Base-by-base conservation (phyloP, 2,329 filamentous ascomycete genomes). In the Trichoderma harzianum region DNA sequence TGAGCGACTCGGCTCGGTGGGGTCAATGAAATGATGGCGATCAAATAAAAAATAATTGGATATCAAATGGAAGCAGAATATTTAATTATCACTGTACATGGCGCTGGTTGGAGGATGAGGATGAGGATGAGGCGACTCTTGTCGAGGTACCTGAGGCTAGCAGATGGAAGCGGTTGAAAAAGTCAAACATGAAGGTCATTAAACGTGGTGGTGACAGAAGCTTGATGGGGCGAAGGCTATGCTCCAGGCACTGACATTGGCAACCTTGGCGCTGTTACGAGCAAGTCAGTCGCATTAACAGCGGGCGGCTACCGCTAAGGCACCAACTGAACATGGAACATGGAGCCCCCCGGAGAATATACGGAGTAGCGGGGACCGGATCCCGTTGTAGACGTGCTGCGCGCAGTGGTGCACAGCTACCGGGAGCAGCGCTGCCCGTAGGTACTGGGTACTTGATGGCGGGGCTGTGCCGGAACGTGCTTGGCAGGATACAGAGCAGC, bases 1-100 rank as follows among this genome's bases (percentile, higher is more conserved):
- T 32, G 61, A 57, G 51, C 60, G 53, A 63, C 51, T 32, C 61
- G 62, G 69, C 75, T 78, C 74, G 58, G 61, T 60, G 65, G 65
- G 60, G 32, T 66, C 30, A 47, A n/a, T 28, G 47, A 43, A 39
- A 66, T 67, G 68, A 53, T 62, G 30, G 47, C 47, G 32, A 21
- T 43, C 39, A 53, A 32, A 53, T n/a, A 26, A 47, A 34, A 7
- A 24, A 53, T 24, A 53, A 53, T 24, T 24, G 34, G 21, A 51
- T 26, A 32, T n/a, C 28, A 21, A 51, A n/a, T n/a, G 39, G 16
- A 39, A 61, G 39, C 24, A 28, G 11, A n/a, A 12, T 2, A 26
- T 16, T 53, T 24, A 28, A 53, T 69, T 61, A 69, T 51, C 30
- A 11, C 24, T 28, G 32, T 39, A 30, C 66, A 62, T 69, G 18